These are phyloP conservation scores for Phaeomoniella chlamydospora DNA, from an alignment of 2,329 filamentous ascomycete genomes.

Conservation along the genomic window DNA sequence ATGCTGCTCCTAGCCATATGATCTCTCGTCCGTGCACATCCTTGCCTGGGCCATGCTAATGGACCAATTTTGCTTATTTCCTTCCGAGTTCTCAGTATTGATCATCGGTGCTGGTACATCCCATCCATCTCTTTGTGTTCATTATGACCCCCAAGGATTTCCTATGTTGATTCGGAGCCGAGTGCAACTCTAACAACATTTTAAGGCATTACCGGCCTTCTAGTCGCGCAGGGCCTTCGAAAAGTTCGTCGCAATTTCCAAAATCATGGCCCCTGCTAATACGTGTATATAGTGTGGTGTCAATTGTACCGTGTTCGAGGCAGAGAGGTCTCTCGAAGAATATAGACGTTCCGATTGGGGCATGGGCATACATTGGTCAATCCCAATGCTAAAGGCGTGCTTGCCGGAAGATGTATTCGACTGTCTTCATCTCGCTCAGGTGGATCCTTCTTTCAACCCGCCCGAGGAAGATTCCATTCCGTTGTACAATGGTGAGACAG, in stretches of 20 bases:
- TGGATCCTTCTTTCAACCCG: neutral
- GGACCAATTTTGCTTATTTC: neutral
- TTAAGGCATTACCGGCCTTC: conserved; percentile 5
- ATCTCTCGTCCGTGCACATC: too few relatives aligned
- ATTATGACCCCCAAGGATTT: too few relatives aligned
- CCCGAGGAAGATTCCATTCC: neutral
- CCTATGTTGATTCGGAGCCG: too few relatives aligned
- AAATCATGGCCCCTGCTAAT: too few relatives aligned
- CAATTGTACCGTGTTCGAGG: conserved; percentile 7
- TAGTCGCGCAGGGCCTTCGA: conserved; percentile 7
- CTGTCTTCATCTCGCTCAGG: neutral
- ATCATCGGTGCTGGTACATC: neutral
- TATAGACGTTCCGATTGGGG: conserved; percentile 8
- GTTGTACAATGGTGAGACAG: conserved; percentile 7
- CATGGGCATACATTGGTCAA: conserved; percentile 9
- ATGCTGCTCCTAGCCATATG: too few relatives aligned
- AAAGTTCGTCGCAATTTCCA: conserved; percentile 4
- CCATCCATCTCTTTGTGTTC: too few relatives aligned
- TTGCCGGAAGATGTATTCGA: neutral
- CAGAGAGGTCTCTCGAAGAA: conserved; percentile 4
- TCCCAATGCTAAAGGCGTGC: neutral
- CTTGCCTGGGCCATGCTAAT: too few relatives aligned
- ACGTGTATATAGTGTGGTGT: too few relatives aligned
- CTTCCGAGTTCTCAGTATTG: neutral
- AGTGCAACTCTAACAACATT: too few relatives aligned